These are phyloP conservation scores for Coemansia sp. DNA, from an alignment of 192 early-diverging fungal species.

Conservation along the genomic window DNA sequence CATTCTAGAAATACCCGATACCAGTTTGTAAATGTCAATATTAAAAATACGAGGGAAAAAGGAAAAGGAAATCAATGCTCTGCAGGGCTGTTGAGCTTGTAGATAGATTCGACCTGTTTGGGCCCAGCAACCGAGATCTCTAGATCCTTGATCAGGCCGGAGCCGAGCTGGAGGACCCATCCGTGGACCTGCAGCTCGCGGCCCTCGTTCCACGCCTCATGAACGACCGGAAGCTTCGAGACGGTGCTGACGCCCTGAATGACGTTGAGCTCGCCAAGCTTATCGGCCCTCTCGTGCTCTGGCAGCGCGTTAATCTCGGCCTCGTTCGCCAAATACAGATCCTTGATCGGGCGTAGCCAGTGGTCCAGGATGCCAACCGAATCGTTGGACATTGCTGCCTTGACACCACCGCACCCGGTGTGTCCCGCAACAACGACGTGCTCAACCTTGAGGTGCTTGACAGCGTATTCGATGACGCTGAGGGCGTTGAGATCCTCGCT, in stretches of 20 bases:
- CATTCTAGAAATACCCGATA: neutral
- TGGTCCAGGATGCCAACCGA: conserved; percentile 83
- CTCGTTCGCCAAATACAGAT: conserved; percentile 67
- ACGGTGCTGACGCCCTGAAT: conserved; percentile 70
- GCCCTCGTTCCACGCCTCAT: conserved; percentile 77
- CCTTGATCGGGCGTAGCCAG: conserved; percentile 88
- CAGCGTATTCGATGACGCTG: conserved; percentile 91
- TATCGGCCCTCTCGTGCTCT: conserved; percentile 53
- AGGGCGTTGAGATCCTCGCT: conserved; percentile 79
- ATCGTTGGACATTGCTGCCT: conserved; percentile 59
- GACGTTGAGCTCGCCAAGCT: conserved; percentile 78
- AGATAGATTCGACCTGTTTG: conserved; percentile 33
- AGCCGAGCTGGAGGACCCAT: conserved; percentile 69
- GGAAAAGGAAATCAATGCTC: neutral
- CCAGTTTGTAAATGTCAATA: neutral
- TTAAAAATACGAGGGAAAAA: neutral
- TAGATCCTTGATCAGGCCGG: conserved; percentile 56
- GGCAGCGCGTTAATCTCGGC: conserved; percentile 55
- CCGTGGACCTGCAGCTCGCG: conserved; percentile 72
- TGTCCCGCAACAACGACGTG: conserved; percentile 93
- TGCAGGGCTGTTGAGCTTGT: conserved; percentile 13
- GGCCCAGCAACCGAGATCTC: conserved; percentile 27
- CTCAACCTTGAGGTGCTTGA: conserved; percentile 87
- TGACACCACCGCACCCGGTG: conserved; percentile 73
- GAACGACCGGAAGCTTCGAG: conserved; percentile 72